Evolutionary conservation across 495 filamentous ascomycete genomes (phyloP), one percentile per base, ranked within the genome.

Genomic region (Podospora australis): DNA sequence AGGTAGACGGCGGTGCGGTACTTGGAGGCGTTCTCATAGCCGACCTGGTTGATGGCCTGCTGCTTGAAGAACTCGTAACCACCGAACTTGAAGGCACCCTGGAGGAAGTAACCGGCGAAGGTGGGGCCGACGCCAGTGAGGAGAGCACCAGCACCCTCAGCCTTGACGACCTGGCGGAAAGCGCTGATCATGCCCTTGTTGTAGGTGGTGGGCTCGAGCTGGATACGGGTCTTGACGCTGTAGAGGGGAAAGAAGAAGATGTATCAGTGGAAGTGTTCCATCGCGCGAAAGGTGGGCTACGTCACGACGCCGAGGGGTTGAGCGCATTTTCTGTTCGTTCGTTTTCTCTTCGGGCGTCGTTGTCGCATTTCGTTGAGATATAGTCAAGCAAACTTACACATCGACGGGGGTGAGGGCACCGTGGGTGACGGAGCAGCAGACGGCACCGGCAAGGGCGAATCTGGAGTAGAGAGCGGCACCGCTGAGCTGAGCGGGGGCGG

Each of bases 1-100:
- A 91, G 83, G 78, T 95, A 95, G 67, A 95, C 81, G 50, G 81
- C 84, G 30, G 88, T 95, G 52, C 88, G 82, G 80, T 94, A 89
- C 62, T 91, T 80, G 62, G 78, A 76, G 63, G 88, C 88, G 57
- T 73, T 83, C 71, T 94, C 88, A 57, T 80, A 73, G 55, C 88
- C 86, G 55, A 94, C 64, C 45, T 79, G 46, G 77, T 90, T 90
- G 79, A 95, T 90, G 54, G 71, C 76, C 70, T 92, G 88, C 73
- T 90, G 82, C 84, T 95, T 95, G 83, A 95, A 95, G 66, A 94
- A 81, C 71, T 95, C 88, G 65, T 95, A 95, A 62, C 88, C 88
- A 68, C 88, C 88, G 70, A 95, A 95, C 76, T 95, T 95, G 83
- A 94, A 83, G 61, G 86, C 85, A 59, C 88, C 88, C 76, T 95